A percentile compares a stretch with the other conserved stretches of the same genome.
phyloP scores from a whole-genome alignment of 148 eudicot genomes.

The Camellia granthamiana region DNA sequence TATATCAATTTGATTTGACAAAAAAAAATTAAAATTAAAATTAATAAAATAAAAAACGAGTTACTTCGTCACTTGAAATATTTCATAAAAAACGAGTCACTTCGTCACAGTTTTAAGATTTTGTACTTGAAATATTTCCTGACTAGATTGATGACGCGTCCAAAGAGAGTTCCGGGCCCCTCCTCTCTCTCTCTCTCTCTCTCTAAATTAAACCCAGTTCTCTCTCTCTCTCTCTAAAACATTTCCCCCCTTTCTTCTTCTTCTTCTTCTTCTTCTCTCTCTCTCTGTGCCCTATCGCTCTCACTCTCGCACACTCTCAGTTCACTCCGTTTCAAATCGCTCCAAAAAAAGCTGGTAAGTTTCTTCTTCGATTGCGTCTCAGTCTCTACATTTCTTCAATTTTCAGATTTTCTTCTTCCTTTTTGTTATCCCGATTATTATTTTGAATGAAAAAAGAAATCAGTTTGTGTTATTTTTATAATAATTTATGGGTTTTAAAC shows the following conservation, averaged over 20 bases:
- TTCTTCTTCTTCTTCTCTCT: no score
- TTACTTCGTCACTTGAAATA: not conserved
- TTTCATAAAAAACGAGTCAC: not conserved
- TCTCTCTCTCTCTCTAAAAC: not conserved
- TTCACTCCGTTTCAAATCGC: not conserved
- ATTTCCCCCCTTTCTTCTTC: rapidly evolving
- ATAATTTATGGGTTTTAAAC: not conserved
- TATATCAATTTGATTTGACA: no score
- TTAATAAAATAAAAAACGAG: no score
- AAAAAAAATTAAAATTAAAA: not conserved
- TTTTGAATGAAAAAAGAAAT: not conserved
- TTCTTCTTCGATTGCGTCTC: not conserved
- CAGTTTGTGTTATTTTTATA: no score
- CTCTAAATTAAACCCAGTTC: not conserved
- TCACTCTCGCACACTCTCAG: not conserved
- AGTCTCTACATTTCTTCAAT: not conserved
- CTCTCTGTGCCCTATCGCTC: not conserved
- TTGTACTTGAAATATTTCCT: not conserved
- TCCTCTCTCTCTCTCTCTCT: no score
- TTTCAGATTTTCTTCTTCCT: not conserved
- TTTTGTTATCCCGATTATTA: not conserved
- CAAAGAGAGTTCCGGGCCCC: no score
- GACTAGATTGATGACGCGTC: no score
- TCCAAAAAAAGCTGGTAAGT: not conserved
- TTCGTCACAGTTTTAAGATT: not conserved